Evolutionary conservation across 192 early-diverging fungal species (phyloP).

Genomic region (Entomortierella beljakovae): DNA sequence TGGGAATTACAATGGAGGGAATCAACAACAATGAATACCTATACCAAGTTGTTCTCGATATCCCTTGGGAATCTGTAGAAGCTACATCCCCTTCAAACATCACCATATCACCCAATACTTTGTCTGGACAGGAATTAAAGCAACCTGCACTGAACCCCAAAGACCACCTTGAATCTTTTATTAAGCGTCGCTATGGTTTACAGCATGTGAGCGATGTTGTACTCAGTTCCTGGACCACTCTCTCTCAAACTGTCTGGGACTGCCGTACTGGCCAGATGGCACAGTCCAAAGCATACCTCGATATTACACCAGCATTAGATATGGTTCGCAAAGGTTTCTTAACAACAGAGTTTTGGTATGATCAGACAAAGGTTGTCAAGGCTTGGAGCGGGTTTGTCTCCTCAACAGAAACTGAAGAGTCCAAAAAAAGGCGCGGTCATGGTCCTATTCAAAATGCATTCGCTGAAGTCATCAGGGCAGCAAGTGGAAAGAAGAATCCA

Average conservation of each 20-base stretch:
- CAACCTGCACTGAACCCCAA: constrained; percentile 10
- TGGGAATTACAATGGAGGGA: constrained; percentile 53
- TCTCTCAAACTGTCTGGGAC: constrained; percentile 44
- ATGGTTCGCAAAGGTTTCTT: constrained; percentile 30
- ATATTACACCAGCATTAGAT: constrained; percentile 20
- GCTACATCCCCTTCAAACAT: not conserved
- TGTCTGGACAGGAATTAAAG: not conserved
- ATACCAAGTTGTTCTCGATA: constrained; percentile 42
- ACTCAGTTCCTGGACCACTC: constrained; percentile 30
- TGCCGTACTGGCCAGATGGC: constrained; percentile 17
- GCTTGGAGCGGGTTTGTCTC: constrained; percentile 29
- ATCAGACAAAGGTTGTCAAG: constrained; percentile 17
- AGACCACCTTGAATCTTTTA: constrained; percentile 20
- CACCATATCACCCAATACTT: not conserved
- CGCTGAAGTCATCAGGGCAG: not conserved
- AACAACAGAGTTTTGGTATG: constrained; percentile 27
- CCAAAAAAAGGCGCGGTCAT: constrained; percentile 2
- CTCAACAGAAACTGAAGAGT: constrained; percentile 18
- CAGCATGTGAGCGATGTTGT: constrained; percentile 11
- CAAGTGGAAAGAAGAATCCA: not conserved
- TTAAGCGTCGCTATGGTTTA: constrained; percentile 35
- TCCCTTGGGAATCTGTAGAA: constrained; percentile 43
- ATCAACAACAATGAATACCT: constrained; percentile 55
- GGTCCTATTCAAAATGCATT: constrained; percentile 19
- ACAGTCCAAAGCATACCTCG: constrained; percentile 38